A percentile compares a stretch with the other conserved stretches of the same genome.
These are phyloP conservation scores for Gamsiella multidivaricata DNA, from an alignment of 192 early-diverging fungal species.

Conservation along the genomic window DNA sequence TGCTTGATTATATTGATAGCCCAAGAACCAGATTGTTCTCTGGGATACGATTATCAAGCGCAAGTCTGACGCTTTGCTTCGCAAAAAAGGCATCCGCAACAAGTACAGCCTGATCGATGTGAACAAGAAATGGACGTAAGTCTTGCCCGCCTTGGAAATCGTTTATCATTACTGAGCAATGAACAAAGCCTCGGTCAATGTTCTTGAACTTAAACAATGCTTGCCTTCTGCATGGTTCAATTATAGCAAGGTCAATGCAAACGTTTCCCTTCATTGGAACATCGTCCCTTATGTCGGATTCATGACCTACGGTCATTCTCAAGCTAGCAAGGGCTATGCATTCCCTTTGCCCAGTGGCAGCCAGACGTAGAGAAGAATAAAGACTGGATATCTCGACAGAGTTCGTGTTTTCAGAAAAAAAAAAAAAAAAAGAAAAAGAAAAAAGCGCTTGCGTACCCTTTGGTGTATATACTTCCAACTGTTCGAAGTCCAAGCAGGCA, in stretches of 20 bases:
- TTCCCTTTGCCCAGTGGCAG: slow-evolving; percentile 56
- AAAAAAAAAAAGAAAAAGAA: too few relatives aligned
- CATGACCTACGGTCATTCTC: slow-evolving; percentile 59
- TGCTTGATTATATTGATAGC: slow-evolving; percentile 52
- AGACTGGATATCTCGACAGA: too few relatives aligned
- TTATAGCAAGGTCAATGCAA: slow-evolving; percentile 74
- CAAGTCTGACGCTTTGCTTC: slow-evolving; percentile 73
- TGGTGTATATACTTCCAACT: too few relatives aligned
- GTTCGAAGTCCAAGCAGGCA: too few relatives aligned
- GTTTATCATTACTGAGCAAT: too few relatives aligned
- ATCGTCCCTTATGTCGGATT: slow-evolving; percentile 83
- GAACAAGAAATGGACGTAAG: slow-evolving; percentile 73
- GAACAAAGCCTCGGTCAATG: too few relatives aligned
- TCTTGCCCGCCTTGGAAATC: too few relatives aligned
- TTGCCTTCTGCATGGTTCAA: too few relatives aligned
- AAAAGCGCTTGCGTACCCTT: too few relatives aligned
- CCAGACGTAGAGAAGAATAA: slow-evolving; percentile 31
- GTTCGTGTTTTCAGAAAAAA: too few relatives aligned
- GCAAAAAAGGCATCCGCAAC: slow-evolving; percentile 62
- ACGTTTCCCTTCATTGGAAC: slow-evolving; percentile 84
- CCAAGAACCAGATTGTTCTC: slow-evolving; percentile 79
- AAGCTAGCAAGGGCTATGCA: slow-evolving; percentile 24
- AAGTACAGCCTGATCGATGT: slow-evolving; percentile 83
- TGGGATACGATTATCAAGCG: slow-evolving; percentile 85
- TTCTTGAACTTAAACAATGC: too few relatives aligned